Percentiles rank a stretch among this genome's conserved stretches.
These are phyloP conservation scores for Thermothelomyces thermophilus DNA, from an alignment of 2,329 filamentous ascomycete genomes.

Conservation along the genomic window DNA sequence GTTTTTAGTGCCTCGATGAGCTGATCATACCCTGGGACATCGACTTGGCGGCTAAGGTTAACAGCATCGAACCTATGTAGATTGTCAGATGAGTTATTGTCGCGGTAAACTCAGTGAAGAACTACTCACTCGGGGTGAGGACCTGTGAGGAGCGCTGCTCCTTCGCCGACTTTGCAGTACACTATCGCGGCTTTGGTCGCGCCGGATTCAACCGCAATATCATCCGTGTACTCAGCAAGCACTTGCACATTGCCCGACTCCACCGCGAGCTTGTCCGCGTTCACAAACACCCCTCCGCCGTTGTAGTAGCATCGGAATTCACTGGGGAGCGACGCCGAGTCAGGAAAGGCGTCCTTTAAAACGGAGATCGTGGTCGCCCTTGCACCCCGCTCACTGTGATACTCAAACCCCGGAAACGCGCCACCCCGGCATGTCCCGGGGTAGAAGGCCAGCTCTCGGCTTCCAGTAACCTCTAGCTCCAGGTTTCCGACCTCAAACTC, in stretches of 20 bases:
- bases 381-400: constrained; percentile 80
- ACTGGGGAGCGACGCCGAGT: constrained; percentile 45
- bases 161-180: constrained; percentile 75
- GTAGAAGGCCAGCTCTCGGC: constrained; percentile 81
- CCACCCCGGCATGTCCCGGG: constrained; percentile 79
- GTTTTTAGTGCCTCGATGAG: constrained; percentile 61
- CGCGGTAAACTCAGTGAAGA: background rate
- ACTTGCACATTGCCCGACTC: constrained; percentile 65
- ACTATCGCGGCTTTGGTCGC: constrained; percentile 70
- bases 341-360: constrained; percentile 50
- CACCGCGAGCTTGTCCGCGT: constrained; percentile 51
- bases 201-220: constrained; percentile 70
- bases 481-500: constrained; percentile 88
- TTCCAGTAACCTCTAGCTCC: constrained; percentile 76
- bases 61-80: constrained; percentile 67
- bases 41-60: constrained; percentile 65
- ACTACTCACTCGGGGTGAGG: constrained; percentile 76
- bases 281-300: constrained; percentile 87
- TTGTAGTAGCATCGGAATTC: constrained; percentile 81
- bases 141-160: constrained; percentile 71
- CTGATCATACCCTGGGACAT: constrained; percentile 61
- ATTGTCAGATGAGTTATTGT: too few relatives aligned
- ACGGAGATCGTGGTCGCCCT: constrained; percentile 63
- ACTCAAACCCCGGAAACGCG: constrained; percentile 84
- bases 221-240: constrained; percentile 70